Evolutionary conservation across 2,329 filamentous ascomycete genomes (phyloP).

Genomic region (Fusarium sp.): DNA sequence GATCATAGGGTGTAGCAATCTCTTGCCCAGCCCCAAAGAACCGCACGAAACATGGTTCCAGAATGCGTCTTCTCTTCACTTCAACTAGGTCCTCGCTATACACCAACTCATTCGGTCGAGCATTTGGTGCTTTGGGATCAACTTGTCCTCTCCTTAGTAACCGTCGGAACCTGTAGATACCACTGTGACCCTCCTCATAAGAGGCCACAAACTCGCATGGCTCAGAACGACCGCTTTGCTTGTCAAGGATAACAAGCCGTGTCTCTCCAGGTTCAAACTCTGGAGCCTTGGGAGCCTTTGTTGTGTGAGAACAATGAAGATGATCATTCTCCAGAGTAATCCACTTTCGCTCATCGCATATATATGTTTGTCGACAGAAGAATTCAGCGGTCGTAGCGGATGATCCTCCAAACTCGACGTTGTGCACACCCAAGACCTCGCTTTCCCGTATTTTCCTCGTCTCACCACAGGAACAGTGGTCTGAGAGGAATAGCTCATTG

Average conservation of each 20-base stretch:
- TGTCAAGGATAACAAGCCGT: conserved; percentile 60
- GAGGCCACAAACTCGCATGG: conserved; percentile 68
- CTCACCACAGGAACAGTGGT: conserved; percentile 78
- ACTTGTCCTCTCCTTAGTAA: conserved; percentile 63
- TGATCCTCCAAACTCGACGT: conserved; percentile 68
- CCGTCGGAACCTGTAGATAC: conserved; percentile 58
- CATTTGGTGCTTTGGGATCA: conserved; percentile 46
- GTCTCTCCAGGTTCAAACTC: conserved; percentile 68
- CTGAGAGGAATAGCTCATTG: conserved; percentile 82
- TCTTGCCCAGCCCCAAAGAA: conserved; percentile 59
- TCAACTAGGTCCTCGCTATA: conserved; percentile 62
- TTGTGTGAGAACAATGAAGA: conserved; percentile 62
- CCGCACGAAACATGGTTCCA: conserved; percentile 70
- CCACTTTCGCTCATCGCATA: conserved; percentile 71
- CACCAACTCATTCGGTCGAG: conserved; percentile 69
- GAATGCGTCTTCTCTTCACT: conserved; percentile 56
- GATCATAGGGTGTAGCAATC: conserved; percentile 73
- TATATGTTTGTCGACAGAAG: conserved; percentile 79
- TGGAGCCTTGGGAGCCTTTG: conserved; percentile 23
- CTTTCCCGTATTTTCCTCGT: conserved; percentile 60
- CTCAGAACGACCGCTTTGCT: conserved; percentile 59
- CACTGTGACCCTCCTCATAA: conserved; percentile 29
- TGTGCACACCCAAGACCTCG: conserved; percentile 69
- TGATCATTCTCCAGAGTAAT: conserved; percentile 67
- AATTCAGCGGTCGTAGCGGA: conserved; percentile 64